Base-by-base conservation (phyloP, 78 protist species). In the Cyanophora paradoxa region DNA sequence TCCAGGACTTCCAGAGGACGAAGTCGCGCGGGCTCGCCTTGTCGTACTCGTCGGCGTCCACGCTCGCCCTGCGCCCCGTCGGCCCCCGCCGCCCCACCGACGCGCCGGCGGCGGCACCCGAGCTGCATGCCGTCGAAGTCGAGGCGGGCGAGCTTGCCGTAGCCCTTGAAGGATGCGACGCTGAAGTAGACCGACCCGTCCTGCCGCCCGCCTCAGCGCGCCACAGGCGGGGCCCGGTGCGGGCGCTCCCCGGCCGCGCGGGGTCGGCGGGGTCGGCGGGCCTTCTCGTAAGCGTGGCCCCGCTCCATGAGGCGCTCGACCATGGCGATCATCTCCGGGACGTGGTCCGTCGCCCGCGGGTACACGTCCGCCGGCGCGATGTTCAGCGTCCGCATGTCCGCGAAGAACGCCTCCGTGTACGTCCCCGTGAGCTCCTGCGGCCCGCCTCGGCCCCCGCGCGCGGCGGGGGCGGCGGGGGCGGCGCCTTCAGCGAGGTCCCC, bases 1-100 rank as follows among this genome's bases (percentile, higher is more conserved):
- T 84, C 39, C 70, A 50, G n/a, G 67, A 70, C 58, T 84, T 84
- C 88, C 88, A 84, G 40, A 84, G 74, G 6, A 77, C 88, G 58
- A 84, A 84, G 65, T 84, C 88, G 31, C 31, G 8, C 26, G 40
- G 70, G 58, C 31, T 44, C 3, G 2, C 26, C 61, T 79, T 79
- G 20, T 14, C 77, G 39, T 19, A 37, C 19, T 33, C 48, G 19
- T 65, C 71, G 6, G 58, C 0, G 56, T 65, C 71, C 24, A 54
- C 41, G 57, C 37, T 37, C 20, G 56, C 71, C 7, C 71, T n/a
- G n/a, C n/a, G n/a, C n/a, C n/a, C n/a, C n/a, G n/a, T n/a, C n/a
- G n/a, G n/a, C 71, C 19, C 71, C 71, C 54, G 37, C 71, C 20
- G 33, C n/a, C 5, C 56, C 54, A 1, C 71, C 71, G 54, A 40